Percentiles rank a stretch among this genome's conserved stretches.
These are phyloP conservation scores for Diaporthe humulicola DNA, from an alignment of 2,329 filamentous ascomycete genomes.

Conservation along the genomic window DNA sequence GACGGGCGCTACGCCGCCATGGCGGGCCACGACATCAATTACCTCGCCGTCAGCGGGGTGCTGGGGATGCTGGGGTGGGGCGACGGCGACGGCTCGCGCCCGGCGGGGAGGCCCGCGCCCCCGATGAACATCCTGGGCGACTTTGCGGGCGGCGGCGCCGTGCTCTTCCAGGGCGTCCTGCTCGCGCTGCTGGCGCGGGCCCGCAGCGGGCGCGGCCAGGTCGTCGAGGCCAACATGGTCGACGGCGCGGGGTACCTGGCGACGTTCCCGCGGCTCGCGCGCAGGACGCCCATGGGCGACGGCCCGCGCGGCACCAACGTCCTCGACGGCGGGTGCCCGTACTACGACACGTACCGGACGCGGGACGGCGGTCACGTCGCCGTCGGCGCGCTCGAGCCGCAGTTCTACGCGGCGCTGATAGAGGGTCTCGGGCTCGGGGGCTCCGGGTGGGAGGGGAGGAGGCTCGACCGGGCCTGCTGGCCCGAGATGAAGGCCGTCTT, in stretches of 20 bases:
- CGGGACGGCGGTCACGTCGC: conserved; percentile 84
- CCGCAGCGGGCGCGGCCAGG: conserved; percentile 76
- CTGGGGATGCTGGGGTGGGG: conserved; percentile 81
- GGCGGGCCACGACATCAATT: conserved; percentile 98
- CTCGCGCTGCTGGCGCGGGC: conserved; percentile 80
- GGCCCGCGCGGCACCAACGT: conserved; percentile 79
- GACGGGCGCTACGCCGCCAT: conserved; percentile 88
- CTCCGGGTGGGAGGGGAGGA: conserved; percentile 62
- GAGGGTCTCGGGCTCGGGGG: conserved; percentile 73
- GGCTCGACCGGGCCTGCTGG: conserved; percentile 77
- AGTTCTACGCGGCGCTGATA: conserved; percentile 81
- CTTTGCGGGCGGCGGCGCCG: conserved; percentile 90
- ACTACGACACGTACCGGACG: conserved; percentile 91
- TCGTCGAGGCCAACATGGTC: conserved; percentile 97
- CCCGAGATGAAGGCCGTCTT: conserved; percentile 73
- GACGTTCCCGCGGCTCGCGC: conserved; percentile 79
- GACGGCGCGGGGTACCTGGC: conserved; percentile 87
- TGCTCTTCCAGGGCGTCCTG: conserved; percentile 85
- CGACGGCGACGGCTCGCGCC: neutral
- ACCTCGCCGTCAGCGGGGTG: conserved; percentile 88
- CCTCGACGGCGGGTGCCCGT: conserved; percentile 88
- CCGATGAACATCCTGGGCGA: conserved; percentile 90
- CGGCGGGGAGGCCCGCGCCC: conserved; percentile 74
- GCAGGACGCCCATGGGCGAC: conserved; percentile 74
- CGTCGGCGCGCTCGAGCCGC: conserved; percentile 90